A percentile compares a stretch with the other conserved stretches of the same genome.
Conservation (phyloP, 306 rosid genomes). For the Betula pendula region DNA sequence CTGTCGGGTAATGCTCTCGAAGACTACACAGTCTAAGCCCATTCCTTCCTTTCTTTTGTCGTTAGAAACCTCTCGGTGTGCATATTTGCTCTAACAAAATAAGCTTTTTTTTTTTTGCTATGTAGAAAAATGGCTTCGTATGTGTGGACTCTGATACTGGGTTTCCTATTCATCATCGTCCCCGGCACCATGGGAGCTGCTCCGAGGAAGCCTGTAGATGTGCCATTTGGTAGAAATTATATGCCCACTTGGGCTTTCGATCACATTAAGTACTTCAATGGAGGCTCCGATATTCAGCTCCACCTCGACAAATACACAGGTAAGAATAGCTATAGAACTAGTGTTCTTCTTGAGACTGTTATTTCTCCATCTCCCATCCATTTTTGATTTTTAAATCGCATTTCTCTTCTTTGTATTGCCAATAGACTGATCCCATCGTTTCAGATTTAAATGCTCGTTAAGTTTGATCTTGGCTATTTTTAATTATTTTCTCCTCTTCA, state of each 20-base stretch:
- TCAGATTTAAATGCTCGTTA: background rate
- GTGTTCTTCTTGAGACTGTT: no score
- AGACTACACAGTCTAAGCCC: background rate
- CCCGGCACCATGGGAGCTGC: conserved; percentile 31
- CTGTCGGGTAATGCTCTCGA: conserved; percentile 8
- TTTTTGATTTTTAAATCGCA: no score
- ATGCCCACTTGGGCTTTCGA: conserved; percentile 84
- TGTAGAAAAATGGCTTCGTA: conserved; percentile 36
- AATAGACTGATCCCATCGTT: background rate
- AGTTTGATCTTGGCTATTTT: background rate
- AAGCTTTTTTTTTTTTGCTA: background rate
- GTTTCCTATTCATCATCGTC: conserved; percentile 27
- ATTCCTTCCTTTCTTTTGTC: background rate
- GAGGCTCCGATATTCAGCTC: conserved; percentile 68
- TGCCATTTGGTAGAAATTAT: conserved; percentile 65
- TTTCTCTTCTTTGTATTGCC: background rate
- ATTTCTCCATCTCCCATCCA: no score
- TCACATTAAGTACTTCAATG: conserved; percentile 75
- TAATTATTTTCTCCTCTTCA: background rate
- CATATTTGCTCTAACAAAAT: background rate
- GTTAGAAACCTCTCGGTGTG: background rate
- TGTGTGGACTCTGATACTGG: conserved; percentile 25
- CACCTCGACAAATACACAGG: conserved; percentile 81
- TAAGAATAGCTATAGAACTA: background rate
- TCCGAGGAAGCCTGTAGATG: conserved; percentile 51